phyloP scores from a whole-genome alignment of 495 filamentous ascomycete genomes.

The Hypoxylon intermedium region DNA sequence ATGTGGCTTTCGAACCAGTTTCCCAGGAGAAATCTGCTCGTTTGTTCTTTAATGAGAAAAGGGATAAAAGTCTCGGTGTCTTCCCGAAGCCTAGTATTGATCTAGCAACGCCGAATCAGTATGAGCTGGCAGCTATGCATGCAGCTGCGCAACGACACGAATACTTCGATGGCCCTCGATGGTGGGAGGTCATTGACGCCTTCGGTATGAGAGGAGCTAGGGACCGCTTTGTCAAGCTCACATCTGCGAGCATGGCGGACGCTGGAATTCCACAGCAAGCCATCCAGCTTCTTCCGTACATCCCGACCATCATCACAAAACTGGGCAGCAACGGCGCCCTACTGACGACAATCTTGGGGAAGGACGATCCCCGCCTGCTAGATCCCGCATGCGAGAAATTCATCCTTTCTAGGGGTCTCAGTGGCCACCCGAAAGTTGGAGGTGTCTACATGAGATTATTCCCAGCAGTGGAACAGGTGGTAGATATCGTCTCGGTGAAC shows the following conservation, averaged over 20 bases:
- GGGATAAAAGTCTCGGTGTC: constrained; percentile 47
- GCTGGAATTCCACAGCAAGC: constrained; percentile 80
- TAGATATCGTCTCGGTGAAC: constrained; percentile 85
- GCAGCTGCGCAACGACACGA: constrained; percentile 64
- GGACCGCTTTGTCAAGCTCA: constrained; percentile 68
- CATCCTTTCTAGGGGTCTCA: constrained; percentile 66
- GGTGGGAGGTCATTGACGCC: constrained; percentile 81
- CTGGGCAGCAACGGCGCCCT: constrained; percentile 82
- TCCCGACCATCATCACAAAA: constrained; percentile 84
- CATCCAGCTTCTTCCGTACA: constrained; percentile 84
- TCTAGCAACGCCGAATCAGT: constrained; percentile 80
- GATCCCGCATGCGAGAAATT: constrained; percentile 67
- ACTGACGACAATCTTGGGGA: constrained; percentile 70
- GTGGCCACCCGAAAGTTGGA: constrained; percentile 64
- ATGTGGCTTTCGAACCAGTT: constrained; percentile 91
- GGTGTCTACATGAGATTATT: constrained; percentile 88
- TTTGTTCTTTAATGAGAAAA: constrained; percentile 62
- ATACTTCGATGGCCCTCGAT: constrained; percentile 70
- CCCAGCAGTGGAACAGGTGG: constrained; percentile 68
- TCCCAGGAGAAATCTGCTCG: constrained; percentile 76
- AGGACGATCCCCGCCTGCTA: constrained; percentile 68
- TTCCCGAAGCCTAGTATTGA: constrained; percentile 70
- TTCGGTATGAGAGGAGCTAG: constrained; percentile 71
- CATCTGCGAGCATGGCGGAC: constrained; percentile 69
- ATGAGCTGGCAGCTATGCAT: constrained; percentile 82